These are phyloP conservation scores for Hypoxylon subgilvum DNA, from an alignment of 495 filamentous ascomycete species.

Conservation along the genomic window DNA sequence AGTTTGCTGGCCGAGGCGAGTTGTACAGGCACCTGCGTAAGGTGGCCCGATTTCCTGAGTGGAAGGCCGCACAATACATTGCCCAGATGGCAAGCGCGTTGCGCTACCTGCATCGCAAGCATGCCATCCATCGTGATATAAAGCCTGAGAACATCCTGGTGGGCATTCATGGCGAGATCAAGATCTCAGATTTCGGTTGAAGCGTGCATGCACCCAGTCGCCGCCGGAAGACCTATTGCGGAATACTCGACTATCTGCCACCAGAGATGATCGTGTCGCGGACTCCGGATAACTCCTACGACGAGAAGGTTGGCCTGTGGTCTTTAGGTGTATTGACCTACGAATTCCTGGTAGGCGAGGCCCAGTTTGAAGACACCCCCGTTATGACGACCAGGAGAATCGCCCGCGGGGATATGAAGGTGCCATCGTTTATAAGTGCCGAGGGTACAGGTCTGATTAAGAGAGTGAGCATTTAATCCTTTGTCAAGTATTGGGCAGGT, in stretches of 20 bases:
- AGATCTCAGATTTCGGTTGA: slow-evolving; percentile 76
- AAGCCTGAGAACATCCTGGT: slow-evolving; percentile 79
- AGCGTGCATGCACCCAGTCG: slow-evolving; percentile 62
- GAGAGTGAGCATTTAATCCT: slow-evolving; percentile 1
- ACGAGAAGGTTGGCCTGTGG: slow-evolving; percentile 79
- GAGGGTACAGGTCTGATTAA: slow-evolving; percentile 60
- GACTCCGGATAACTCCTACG: slow-evolving; percentile 49
- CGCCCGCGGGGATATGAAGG: slow-evolving; percentile 45
- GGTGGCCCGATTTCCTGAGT: neutral
- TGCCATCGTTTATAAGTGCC: slow-evolving; percentile 45
- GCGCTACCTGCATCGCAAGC: slow-evolving; percentile 65
- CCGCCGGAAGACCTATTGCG: slow-evolving; percentile 71
- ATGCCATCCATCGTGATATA: slow-evolving; percentile 75
- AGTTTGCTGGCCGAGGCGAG: slow-evolving; percentile 13
- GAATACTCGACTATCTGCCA: slow-evolving; percentile 56
- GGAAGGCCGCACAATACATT: slow-evolving; percentile 2
- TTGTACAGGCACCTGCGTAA: slow-evolving; percentile 9
- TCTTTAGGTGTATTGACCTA: slow-evolving; percentile 78
- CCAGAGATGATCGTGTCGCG: slow-evolving; percentile 15
- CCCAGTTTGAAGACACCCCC: slow-evolving; percentile 77
- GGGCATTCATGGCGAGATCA: slow-evolving; percentile 62
- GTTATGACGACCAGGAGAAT: slow-evolving; percentile 20
- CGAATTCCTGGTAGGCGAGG: slow-evolving; percentile 76
- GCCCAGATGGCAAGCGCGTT: slow-evolving; percentile 50
- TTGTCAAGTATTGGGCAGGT: no score